Evolutionary conservation across 805 yeast genomes (phyloP).

Genomic region (Candida ascalaphidarum): DNA sequence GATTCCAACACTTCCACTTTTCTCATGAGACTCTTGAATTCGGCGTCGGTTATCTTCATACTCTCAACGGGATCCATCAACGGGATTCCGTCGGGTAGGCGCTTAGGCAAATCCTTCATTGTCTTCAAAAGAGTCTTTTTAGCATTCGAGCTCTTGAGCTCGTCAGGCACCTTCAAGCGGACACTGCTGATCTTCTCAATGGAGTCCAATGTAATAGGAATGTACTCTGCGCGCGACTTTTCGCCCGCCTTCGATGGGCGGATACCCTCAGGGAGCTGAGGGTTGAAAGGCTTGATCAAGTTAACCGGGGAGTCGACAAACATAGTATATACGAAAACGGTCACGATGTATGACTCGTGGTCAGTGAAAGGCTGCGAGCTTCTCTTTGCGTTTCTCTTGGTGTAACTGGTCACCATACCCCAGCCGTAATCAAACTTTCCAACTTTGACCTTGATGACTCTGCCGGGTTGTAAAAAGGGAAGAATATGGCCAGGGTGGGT

Average conservation of each 20-base stretch:
- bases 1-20: slow-evolving; percentile 80
- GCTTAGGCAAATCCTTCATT: slow-evolving; percentile 67
- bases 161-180: slow-evolving; percentile 73
- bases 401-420: slow-evolving; percentile 80
- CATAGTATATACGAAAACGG: slow-evolving; percentile 72
- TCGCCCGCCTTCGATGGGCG: slow-evolving; percentile 76
- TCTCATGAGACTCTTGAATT: slow-evolving; percentile 60
- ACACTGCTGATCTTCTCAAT: slow-evolving; percentile 70
- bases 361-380: slow-evolving; percentile 56
- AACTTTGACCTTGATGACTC: slow-evolving; percentile 65
- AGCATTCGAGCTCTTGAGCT: slow-evolving; percentile 48
- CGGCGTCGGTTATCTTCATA: slow-evolving; percentile 85
- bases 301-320: slow-evolving; percentile 80
- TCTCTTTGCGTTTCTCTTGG: slow-evolving; percentile 61
- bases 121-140: slow-evolving; percentile 62
- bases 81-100: slow-evolving; percentile 91
- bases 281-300: slow-evolving; percentile 68
- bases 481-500: slow-evolving; percentile 87
- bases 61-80: slow-evolving; percentile 80
- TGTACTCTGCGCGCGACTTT: slow-evolving; percentile 60
- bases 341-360: slow-evolving; percentile 84
- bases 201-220: slow-evolving; percentile 79
- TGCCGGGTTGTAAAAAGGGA: slow-evolving; percentile 82
- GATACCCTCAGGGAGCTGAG: slow-evolving; percentile 79
- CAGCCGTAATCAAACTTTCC: slow-evolving; percentile 78